A percentile compares a stretch with the other conserved stretches of the same genome.
phyloP scores from a whole-genome alignment of 1,284 basidiomycete species.

The Coniferiporia sulphurascens region DNA sequence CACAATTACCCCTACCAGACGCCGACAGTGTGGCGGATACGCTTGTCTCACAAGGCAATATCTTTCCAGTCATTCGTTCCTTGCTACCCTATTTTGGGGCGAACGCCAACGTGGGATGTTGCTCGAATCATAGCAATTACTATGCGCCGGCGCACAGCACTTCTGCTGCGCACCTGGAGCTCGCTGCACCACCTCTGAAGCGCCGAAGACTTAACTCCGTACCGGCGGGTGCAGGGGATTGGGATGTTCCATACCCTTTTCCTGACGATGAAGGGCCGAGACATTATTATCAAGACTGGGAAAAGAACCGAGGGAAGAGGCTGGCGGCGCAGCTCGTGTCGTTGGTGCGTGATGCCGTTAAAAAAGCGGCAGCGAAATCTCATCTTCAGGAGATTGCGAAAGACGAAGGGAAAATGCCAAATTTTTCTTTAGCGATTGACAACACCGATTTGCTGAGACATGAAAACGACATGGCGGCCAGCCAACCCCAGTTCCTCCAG shows the following conservation, averaged over 20 bases:
- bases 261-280: slow-evolving; percentile 60
- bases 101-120: slow-evolving; percentile 8
- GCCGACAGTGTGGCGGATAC: slow-evolving; percentile 54
- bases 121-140: slow-evolving; percentile 8
- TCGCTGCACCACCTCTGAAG: slow-evolving; percentile 38
- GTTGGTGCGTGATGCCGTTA: slow-evolving; percentile 53
- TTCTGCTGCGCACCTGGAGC: slow-evolving; percentile 1
- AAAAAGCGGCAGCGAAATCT: slow-evolving; percentile 46
- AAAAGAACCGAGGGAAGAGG: slow-evolving; percentile 52
- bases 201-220: slow-evolving; percentile 58
- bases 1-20: slow-evolving; percentile 43
- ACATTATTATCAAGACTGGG: slow-evolving; percentile 56
- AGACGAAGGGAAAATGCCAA: slow-evolving; percentile 10
- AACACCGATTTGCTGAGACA: neutral
- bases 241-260: slow-evolving; percentile 78
- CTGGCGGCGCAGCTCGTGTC: slow-evolving; percentile 56
- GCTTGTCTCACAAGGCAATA: slow-evolving; percentile 56
- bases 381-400: slow-evolving; percentile 28
- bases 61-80: slow-evolving; percentile 48
- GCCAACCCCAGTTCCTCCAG: neutral
- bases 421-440: neutral
- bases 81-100: slow-evolving; percentile 13
- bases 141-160: slow-evolving; percentile 14
- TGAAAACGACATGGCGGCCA: neutral
- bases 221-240: slow-evolving; percentile 70